Conservation (phyloP, 345 rosid genomes). For the Clausena lansium region DNA sequence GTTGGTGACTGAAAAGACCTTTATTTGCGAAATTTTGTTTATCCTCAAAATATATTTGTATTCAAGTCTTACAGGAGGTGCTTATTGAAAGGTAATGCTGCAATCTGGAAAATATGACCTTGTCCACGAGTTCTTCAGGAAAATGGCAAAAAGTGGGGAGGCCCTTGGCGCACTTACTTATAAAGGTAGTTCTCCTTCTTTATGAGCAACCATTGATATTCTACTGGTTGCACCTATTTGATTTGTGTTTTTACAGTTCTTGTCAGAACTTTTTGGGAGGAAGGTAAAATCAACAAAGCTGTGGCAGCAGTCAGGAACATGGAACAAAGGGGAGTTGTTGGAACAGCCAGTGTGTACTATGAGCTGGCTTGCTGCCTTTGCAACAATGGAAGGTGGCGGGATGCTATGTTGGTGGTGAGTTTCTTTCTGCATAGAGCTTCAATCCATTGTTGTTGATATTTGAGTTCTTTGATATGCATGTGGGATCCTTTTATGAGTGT, state of each 20-base stretch:
- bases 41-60: slow-evolving; percentile 22
- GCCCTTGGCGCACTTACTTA: slow-evolving; percentile 74
- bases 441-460: not conserved
- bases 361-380: slow-evolving; percentile 93
- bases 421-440: slow-evolving; percentile 6
- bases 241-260: slow-evolving; percentile 56
- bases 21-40: slow-evolving; percentile 15
- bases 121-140: slow-evolving; percentile 65
- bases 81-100: slow-evolving; percentile 85
- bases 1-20: slow-evolving; percentile 1
- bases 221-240: slow-evolving; percentile 11
- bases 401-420: slow-evolving; percentile 74
- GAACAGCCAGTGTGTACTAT: slow-evolving; percentile 77
- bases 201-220: not conserved
- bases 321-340: slow-evolving; percentile 88
- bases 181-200: slow-evolving; percentile 46
- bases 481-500: not conserved
- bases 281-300: slow-evolving; percentile 74
- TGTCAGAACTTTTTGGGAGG: slow-evolving; percentile 79
- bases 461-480: not conserved
- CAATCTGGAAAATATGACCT: slow-evolving; percentile 77
- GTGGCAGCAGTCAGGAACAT: slow-evolving; percentile 80
- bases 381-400: slow-evolving; percentile 73
- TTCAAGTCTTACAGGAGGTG: slow-evolving; percentile 55
- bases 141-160: slow-evolving; percentile 78